Evolutionary conservation across 2,329 filamentous ascomycete genomes (phyloP).

Genomic region (Aureobasidium leucospermi): DNA sequence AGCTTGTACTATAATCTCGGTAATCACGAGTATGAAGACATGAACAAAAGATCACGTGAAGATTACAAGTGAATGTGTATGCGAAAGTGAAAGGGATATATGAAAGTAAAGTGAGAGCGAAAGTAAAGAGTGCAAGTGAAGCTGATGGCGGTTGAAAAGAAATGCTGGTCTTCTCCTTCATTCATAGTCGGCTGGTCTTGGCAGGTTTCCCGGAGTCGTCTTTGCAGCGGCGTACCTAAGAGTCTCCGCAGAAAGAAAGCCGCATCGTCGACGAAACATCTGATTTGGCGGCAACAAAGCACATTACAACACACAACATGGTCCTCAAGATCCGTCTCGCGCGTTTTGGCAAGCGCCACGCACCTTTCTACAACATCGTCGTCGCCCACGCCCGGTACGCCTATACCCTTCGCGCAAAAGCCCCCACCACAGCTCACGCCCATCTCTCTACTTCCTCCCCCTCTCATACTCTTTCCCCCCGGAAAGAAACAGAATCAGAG

Average conservation of each 20-base stretch:
- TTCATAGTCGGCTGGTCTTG: not conserved
- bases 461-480: not conserved
- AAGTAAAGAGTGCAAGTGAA: not conserved
- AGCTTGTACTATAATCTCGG: too few relatives aligned
- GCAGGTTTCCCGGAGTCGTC: not conserved
- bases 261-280: not conserved
- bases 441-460: not conserved
- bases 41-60: too few relatives aligned
- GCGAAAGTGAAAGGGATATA: not conserved
- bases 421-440: not conserved
- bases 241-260: not conserved
- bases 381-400: slow-evolving; percentile 81
- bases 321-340: slow-evolving; percentile 90
- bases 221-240: not conserved
- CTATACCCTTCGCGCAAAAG: not conserved
- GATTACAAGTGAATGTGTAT: not conserved
- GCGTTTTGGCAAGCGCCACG: slow-evolving; percentile 80
- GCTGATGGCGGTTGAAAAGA: not conserved
- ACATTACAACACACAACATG: slow-evolving; percentile 44
- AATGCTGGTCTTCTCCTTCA: too few relatives aligned
- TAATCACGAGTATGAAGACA: too few relatives aligned
- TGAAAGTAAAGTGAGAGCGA: not conserved
- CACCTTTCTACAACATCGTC: slow-evolving; percentile 97
- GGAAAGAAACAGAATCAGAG: not conserved
- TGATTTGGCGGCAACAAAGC: not conserved